phyloP scores from a whole-genome alignment of 1,139 yeast species.

The Hansenula lynferdii region DNA sequence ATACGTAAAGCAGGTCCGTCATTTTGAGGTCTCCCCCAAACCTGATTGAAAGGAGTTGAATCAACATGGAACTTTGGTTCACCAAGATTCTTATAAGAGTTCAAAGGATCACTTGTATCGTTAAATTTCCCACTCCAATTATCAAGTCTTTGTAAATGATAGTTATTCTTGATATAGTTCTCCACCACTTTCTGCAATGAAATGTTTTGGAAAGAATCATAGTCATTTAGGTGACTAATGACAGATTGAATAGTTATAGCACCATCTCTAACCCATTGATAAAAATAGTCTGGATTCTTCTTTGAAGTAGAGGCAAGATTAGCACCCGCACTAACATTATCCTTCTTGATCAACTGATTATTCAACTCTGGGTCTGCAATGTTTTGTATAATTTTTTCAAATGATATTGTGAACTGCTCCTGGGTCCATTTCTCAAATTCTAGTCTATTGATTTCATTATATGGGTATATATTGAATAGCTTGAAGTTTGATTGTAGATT shows the following conservation, averaged over 20 bases:
- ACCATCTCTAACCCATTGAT: slow-evolving; percentile 89
- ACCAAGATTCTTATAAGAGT: slow-evolving; percentile 58
- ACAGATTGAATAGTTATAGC: slow-evolving; percentile 76
- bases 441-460: slow-evolving; percentile 20
- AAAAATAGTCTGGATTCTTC: slow-evolving; percentile 68
- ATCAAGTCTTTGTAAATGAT: slow-evolving; percentile 53
- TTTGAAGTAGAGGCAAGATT: slow-evolving; percentile 84
- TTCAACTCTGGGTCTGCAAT: slow-evolving; percentile 49
- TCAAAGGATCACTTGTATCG: not conserved
- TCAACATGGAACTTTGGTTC: slow-evolving; percentile 83
- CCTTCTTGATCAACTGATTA: slow-evolving; percentile 22
- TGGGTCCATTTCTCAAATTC: slow-evolving; percentile 55
- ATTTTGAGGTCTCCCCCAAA: slow-evolving; percentile 95
- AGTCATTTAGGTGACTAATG: slow-evolving; percentile 38
- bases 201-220: slow-evolving; percentile 26
- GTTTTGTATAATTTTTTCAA: slow-evolving; percentile 52
- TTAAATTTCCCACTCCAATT: slow-evolving; percentile 67
- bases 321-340: slow-evolving; percentile 56
- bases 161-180: slow-evolving; percentile 56
- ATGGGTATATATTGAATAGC: slow-evolving; percentile 13
- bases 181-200: slow-evolving; percentile 38
- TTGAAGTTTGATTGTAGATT: slow-evolving; percentile 16
- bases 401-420: slow-evolving; percentile 44
- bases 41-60: slow-evolving; percentile 51
- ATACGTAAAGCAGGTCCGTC: slow-evolving; percentile 91